A percentile compares a stretch with the other conserved stretches of the same genome.
phyloP scores from a whole-genome alignment of 2,329 filamentous ascomycete genomes.

The Colletotrichum orchidophilum region DNA sequence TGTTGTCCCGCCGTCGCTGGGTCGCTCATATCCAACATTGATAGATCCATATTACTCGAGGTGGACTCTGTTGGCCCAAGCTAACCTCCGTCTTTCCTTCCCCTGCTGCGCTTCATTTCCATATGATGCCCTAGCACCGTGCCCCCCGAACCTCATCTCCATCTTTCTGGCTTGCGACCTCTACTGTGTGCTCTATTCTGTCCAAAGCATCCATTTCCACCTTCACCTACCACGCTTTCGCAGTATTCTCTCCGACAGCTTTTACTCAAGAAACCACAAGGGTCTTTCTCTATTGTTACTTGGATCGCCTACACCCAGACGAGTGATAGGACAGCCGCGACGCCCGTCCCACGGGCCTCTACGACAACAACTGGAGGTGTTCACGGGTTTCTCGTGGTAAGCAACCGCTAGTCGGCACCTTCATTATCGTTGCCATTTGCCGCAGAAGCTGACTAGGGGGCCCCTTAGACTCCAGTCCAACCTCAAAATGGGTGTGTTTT shows the following conservation, averaged over 20 bases:
- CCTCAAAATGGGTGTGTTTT: conserved; percentile 58
- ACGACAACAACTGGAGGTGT: not conserved
- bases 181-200: conserved; percentile 8
- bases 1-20: conserved; percentile 34
- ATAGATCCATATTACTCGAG: conserved; percentile 32
- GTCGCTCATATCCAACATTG: conserved; percentile 28
- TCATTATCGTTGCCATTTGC: not conserved
- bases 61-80: conserved; percentile 26
- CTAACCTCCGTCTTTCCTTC: conserved; percentile 26
- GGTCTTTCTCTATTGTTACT: conserved; percentile 1
- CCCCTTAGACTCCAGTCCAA: conserved; percentile 23
- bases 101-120: conserved; percentile 28
- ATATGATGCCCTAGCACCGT: conserved; percentile 33
- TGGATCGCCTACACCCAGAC: not conserved
- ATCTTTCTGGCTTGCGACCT: conserved; percentile 17
- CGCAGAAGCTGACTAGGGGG: not conserved
- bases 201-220: not conserved
- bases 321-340: not conserved
- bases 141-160: conserved; percentile 26
- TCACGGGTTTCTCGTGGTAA: conserved; percentile 11
- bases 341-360: conserved; percentile 2
- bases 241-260: not conserved
- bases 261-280: conserved; percentile 3
- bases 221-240: conserved; percentile 4
- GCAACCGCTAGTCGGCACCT: not conserved